phyloP scores from a whole-genome alignment of 108 stramenopile genomes.

The Chaetoceros muelleri region DNA sequence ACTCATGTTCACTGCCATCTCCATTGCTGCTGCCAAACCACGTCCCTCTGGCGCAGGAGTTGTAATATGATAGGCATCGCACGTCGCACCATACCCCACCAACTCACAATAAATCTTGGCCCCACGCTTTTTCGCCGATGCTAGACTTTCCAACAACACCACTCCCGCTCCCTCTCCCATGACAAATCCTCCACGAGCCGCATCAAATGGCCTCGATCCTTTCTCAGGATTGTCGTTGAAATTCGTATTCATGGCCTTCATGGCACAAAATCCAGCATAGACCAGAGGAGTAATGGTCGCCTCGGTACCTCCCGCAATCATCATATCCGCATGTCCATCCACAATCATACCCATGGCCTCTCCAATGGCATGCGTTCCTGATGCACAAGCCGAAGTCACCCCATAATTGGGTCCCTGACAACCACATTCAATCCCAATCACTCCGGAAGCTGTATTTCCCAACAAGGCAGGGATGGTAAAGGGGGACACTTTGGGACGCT shows the following conservation, averaged over 20 bases:
- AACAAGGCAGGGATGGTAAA: conserved; percentile 92
- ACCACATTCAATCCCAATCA: conserved; percentile 86
- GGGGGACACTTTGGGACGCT: conserved; percentile 82
- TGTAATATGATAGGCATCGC: conserved; percentile 98
- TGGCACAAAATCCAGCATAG: conserved; percentile 87
- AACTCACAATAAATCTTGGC: conserved; percentile 89
- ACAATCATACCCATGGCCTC: conserved; percentile 84
- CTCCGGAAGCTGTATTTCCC: conserved; percentile 89
- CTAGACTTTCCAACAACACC: conserved; percentile 83
- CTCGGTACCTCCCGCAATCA: conserved; percentile 91
- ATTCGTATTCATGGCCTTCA: conserved; percentile 89
- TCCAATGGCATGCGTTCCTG: conserved; percentile 85
- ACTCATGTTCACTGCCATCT: conserved; percentile 68
- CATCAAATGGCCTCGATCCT: conserved; percentile 93
- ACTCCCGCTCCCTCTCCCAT: conserved; percentile 99
- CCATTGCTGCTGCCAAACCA: conserved; percentile 90
- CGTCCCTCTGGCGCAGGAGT: conserved; percentile 91
- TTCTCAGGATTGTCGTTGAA: conserved; percentile 79
- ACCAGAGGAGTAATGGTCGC: conserved; percentile 88
- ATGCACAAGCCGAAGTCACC: conserved; percentile 88
- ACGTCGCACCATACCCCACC: conserved; percentile 90
- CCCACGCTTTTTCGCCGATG: conserved; percentile 87
- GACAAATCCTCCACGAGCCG: conserved; percentile 89
- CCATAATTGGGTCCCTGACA: conserved; percentile 93
- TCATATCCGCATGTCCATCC: conserved; percentile 79